phyloP scores from a whole-genome alignment of 2,329 filamentous ascomycete species.

The Pseudocercospora cruenta region DNA sequence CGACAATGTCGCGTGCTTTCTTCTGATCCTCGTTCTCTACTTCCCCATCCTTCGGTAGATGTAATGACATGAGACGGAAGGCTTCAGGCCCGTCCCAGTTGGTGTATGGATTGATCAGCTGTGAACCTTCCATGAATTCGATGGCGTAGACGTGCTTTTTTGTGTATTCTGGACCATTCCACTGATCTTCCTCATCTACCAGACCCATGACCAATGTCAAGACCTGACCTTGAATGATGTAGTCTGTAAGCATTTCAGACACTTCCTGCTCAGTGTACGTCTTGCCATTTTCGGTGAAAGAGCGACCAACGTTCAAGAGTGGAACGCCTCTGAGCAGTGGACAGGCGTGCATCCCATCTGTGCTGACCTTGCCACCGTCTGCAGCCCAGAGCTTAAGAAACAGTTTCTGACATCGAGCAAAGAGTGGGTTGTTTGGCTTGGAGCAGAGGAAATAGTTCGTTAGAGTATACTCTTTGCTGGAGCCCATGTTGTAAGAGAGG shows the following conservation, averaged over 20 bases:
- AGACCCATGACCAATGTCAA: conserved; percentile 57
- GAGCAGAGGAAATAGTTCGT: conserved; percentile 56
- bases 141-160: conserved; percentile 55
- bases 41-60: conserved; percentile 45
- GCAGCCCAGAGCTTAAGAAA: conserved; percentile 55
- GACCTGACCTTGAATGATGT: conserved; percentile 61
- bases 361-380: conserved; percentile 51
- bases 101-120: conserved; percentile 59
- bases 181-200: conserved; percentile 54
- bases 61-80: conserved; percentile 55
- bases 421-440: conserved; percentile 50
- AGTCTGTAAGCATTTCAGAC: conserved; percentile 56
- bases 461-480: conserved; percentile 42
- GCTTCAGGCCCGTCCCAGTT: conserved; percentile 55
- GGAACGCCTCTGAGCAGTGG: conserved; percentile 53
- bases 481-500: conserved; percentile 51
- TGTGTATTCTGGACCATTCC: conserved; percentile 60
- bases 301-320: conserved; percentile 38
- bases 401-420: conserved; percentile 54
- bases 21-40: conserved; percentile 52
- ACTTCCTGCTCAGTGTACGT: conserved; percentile 41
- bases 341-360: conserved; percentile 56
- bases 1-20: conserved; percentile 56
- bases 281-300: conserved; percentile 35
- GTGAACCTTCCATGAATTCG: conserved; percentile 55